Evolutionary conservation across 805 yeast species (phyloP), one percentile per base, ranked within the genome.

Genomic region (Ogataea siamensis): DNA sequence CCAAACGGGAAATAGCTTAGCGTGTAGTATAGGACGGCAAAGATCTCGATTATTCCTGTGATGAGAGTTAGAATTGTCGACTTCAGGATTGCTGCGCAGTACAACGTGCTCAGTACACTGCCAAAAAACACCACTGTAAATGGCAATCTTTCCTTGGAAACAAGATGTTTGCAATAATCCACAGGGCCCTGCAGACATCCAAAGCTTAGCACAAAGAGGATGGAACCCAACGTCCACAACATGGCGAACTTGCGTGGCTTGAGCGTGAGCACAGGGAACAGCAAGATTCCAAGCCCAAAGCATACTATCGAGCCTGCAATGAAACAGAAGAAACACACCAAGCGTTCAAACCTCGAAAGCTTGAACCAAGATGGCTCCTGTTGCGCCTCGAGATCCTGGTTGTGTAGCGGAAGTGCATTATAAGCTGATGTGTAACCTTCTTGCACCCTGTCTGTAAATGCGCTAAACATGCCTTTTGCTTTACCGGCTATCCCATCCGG

Each of bases 1-100:
- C 99, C 99, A 66, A 89, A 84, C 30, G 99, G 99, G 73, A 93
- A 91, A 62, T 93, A 93, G 53, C 95, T 85, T 28, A 91, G 71
- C 0, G 93, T 81, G 60, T 93, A 93, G 70, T 89, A 89, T 5
- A 87, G 53, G n/a, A 93, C 88, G 1, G 96, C 91, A 39, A 93
- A 62, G 7, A 89, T 67, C 60, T 93, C 97, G 8, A 85, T 61
- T 2, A 83, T 61, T 28, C 93, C 83, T 21, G 87, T 78, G 9
- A 87, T 55, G 8, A 93, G 63, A 0, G 98, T 87, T 35, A 88
- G 64, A 5, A 93, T 54, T 0, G 95, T 80, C 38, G 84, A 78
- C 51, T 80, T 83, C 50, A 80, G 56, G 19, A 82, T 67, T 5
- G 87, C 75, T 14, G 95, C 81, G 56, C 83, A 81, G 57, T 85